Evolutionary conservation across 2,329 filamentous ascomycete species (phyloP).

Genomic region (Cytospora schulzeri): DNA sequence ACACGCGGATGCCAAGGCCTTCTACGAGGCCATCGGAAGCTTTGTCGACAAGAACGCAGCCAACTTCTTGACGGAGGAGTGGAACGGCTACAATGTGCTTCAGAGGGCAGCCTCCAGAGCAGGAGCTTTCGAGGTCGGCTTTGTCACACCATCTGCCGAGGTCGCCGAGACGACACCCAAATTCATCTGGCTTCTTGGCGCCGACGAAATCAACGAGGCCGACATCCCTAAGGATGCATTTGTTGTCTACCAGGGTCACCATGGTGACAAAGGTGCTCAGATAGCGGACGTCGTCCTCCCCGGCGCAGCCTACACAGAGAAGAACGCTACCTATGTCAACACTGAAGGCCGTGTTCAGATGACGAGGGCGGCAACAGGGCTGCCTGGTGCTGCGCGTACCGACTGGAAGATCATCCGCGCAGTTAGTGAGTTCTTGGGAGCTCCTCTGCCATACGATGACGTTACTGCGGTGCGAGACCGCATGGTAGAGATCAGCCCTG

Average conservation of each 20-base stretch:
- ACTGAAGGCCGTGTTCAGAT: conserved; percentile 96
- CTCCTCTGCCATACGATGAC: conserved; percentile 89
- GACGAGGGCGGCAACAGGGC: conserved; percentile 83
- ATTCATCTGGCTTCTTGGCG: conserved; percentile 94
- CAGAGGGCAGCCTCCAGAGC: conserved; percentile 90
- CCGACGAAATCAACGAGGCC: conserved; percentile 81
- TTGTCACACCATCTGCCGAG: conserved; percentile 78
- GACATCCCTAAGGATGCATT: conserved; percentile 96
- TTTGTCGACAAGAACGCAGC: conserved; percentile 93
- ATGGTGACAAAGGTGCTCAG: conserved; percentile 91
- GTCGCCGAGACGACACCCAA: conserved; percentile 87
- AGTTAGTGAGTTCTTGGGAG: conserved; percentile 85
- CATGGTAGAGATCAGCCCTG: conserved; percentile 92
- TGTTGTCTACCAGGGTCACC: conserved; percentile 96
- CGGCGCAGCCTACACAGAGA: conserved; percentile 95
- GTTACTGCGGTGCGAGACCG: conserved; percentile 86
- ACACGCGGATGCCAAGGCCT: conserved; percentile 86
- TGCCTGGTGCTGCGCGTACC: conserved; percentile 86
- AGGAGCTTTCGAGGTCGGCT: conserved; percentile 94
- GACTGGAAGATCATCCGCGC: conserved; percentile 99
- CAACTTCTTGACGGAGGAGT: conserved; percentile 86
- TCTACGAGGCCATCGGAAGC: conserved; percentile 85
- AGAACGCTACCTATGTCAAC: conserved; percentile 94
- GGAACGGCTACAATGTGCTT: conserved; percentile 97
- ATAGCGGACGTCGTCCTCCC: conserved; percentile 93